phyloP scores from a whole-genome alignment of 495 filamentous ascomycete genomes.

The Hyphodiscus hymeniophilus region DNA sequence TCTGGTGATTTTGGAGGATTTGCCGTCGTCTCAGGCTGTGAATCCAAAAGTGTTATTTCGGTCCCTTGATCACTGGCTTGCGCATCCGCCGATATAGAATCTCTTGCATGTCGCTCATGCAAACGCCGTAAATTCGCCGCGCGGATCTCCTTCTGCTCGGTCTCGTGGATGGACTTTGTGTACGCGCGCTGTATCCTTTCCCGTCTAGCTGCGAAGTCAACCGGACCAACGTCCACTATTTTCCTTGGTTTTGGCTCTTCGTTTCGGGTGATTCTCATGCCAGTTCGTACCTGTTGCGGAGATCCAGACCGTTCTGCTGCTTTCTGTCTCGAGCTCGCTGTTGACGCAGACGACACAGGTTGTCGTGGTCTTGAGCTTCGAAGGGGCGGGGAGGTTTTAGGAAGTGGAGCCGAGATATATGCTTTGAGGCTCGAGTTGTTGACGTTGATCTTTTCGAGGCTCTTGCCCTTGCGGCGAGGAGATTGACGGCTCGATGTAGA shows the following conservation, averaged over 20 bases:
- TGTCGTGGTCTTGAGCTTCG: conserved; percentile 76
- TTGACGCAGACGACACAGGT: conserved; percentile 66
- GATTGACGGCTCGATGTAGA: conserved; percentile 31
- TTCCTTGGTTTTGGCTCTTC: conserved; percentile 33
- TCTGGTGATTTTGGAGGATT: neutral
- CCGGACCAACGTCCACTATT: conserved; percentile 46
- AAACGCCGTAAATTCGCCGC: conserved; percentile 29
- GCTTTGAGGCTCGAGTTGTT: conserved; percentile 41
- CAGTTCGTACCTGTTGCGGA: conserved; percentile 19
- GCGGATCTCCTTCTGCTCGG: conserved; percentile 48
- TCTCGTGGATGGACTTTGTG: conserved; percentile 65
- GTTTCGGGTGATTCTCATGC: conserved; percentile 28
- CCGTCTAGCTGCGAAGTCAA: conserved; percentile 71
- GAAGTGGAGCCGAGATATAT: conserved; percentile 39
- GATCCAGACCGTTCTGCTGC: conserved; percentile 31
- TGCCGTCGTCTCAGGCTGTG: neutral
- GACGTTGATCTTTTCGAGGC: conserved; percentile 18
- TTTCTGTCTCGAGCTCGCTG: conserved; percentile 54
- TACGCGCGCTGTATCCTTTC: conserved; percentile 75
- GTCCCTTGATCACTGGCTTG: conserved; percentile 21
- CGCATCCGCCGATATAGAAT: conserved; percentile 30
- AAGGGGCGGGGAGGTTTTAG: conserved; percentile 57
- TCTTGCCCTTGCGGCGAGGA: conserved; percentile 21
- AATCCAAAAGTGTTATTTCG: conserved; percentile 2
- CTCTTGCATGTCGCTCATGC: conserved; percentile 30